Percentiles rank a stretch among this genome's conserved stretches.
phyloP scores from a whole-genome alignment of 2,329 filamentous ascomycete genomes.

The Apiospora saccharicola region DNA sequence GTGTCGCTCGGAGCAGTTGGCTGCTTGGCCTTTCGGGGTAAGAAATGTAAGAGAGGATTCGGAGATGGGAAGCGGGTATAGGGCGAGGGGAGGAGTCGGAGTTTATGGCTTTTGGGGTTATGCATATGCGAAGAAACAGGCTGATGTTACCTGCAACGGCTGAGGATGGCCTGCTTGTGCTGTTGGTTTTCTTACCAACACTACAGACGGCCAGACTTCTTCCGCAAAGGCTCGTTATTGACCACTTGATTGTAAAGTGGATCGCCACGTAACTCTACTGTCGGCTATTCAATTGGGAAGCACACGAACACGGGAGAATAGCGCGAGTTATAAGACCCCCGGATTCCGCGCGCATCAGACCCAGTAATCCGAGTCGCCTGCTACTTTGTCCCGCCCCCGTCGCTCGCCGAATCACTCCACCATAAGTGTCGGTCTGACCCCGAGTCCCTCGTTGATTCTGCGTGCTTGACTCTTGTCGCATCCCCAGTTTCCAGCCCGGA shows the following conservation, averaged over 20 bases:
- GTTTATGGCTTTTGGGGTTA: constrained; percentile 5
- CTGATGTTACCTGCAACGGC: no score
- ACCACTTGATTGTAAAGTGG: background rate
- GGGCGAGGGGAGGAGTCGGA: background rate
- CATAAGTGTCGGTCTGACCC: constrained; percentile 21
- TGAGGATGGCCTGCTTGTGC: no score
- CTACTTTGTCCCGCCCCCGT: background rate
- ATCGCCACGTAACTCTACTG: background rate
- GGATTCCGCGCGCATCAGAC: background rate
- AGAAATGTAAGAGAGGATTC: background rate
- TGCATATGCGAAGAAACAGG: constrained; percentile 16
- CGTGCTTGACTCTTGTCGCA: background rate
- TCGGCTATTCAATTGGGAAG: background rate
- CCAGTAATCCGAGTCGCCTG: background rate
- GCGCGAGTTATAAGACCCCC: background rate
- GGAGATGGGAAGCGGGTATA: background rate
- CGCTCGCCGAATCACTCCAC: background rate
- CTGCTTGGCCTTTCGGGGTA: constrained; percentile 8
- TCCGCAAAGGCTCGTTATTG: background rate
- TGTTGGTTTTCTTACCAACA: no score
- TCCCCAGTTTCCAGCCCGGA: background rate
- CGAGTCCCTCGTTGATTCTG: background rate
- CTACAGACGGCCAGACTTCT: constrained; percentile 8
- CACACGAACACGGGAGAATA: background rate
- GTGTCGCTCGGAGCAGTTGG: constrained; percentile 8